phyloP scores from a whole-genome alignment of 139 green algal species.

The Chlorella sp. region DNA sequence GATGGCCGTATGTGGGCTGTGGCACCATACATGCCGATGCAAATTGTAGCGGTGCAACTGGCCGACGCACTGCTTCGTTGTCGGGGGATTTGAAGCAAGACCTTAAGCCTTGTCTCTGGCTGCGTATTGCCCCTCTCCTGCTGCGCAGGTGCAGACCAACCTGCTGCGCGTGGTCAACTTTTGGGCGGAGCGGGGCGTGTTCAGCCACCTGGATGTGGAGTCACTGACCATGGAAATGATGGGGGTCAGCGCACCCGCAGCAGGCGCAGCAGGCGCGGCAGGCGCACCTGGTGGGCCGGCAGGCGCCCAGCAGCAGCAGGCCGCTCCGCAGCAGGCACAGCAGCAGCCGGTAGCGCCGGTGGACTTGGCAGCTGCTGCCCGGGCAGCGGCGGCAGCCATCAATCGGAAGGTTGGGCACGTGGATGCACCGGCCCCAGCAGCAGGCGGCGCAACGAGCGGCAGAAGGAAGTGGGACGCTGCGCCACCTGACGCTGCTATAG shows the following conservation, averaged over 20 bases:
- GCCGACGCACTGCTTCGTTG: neutral
- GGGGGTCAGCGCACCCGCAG: conserved; percentile 19
- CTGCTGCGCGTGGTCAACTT: conserved; percentile 38
- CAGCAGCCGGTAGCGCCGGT: neutral
- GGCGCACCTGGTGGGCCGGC: neutral
- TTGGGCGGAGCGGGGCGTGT: conserved; percentile 38
- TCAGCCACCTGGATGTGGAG: neutral
- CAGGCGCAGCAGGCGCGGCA: conserved; percentile 12
- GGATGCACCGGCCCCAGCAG: neutral
- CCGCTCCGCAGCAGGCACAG: neutral
- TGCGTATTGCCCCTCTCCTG: neutral
- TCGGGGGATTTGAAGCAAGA: neutral
- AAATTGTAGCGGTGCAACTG: too few relatives aligned
- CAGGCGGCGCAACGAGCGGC: neutral
- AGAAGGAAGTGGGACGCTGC: neutral
- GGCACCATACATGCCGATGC: too few relatives aligned
- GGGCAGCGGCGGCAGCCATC: conserved; percentile 17
- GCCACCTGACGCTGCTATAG: neutral
- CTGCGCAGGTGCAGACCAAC: conserved; percentile 19
- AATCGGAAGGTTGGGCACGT: neutral
- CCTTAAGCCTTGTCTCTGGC: neutral
- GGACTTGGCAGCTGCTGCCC: neutral
- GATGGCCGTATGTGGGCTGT: too few relatives aligned
- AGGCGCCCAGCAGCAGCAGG: neutral
- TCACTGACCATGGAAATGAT: conserved; percentile 8